phyloP scores from a whole-genome alignment of 2,329 filamentous ascomycete species.

The Colletotrichum sp. region DNA sequence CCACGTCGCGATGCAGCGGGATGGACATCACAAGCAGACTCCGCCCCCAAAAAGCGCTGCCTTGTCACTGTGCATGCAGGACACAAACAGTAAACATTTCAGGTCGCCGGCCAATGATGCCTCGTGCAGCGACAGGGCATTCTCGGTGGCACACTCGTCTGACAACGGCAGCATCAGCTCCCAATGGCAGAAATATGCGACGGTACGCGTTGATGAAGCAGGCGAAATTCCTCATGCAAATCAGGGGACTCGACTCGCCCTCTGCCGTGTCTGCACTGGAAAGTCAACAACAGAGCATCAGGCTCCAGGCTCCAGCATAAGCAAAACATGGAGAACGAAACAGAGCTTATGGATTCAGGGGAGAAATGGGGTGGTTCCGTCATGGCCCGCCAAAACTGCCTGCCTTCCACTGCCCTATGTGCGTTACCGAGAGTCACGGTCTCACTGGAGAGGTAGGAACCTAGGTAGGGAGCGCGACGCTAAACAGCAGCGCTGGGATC shows the following conservation, averaged over 20 bases:
- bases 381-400: not conserved
- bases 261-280: not conserved
- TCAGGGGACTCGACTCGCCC: not conserved
- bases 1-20: constrained; percentile 1
- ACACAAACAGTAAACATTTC: not conserved
- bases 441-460: not conserved
- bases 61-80: not conserved
- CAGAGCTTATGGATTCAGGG: not conserved
- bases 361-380: not conserved
- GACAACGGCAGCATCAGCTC: not conserved
- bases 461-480: constrained; percentile 6
- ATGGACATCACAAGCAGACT: constrained; percentile 2
- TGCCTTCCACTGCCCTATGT: not conserved
- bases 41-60: not conserved
- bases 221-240: not conserved
- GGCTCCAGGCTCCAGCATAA: not conserved
- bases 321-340: not conserved
- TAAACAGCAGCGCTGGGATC: not conserved
- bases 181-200: not conserved
- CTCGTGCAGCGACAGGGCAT: not conserved
- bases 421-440: not conserved
- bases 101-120: not conserved
- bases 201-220: not conserved
- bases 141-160: not conserved
- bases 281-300: not conserved